Conservation (phyloP, 2,329 filamentous ascomycete species). For the Geoglossum cookeanum region DNA sequence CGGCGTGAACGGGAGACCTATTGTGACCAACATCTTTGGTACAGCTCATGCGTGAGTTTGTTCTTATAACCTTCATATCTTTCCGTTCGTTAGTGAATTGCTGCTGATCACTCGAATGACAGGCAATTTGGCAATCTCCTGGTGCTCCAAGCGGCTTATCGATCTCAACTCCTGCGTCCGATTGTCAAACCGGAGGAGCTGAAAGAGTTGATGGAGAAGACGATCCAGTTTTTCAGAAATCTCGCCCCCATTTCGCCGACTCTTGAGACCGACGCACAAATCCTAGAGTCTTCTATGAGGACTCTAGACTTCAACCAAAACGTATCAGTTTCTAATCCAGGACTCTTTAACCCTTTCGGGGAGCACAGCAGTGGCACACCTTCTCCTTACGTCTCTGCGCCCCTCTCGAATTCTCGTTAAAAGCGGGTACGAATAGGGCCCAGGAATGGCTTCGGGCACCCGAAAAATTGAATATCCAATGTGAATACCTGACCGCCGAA, state of each 20-base stretch:
- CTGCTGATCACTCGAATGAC: constrained; percentile 11
- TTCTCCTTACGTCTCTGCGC: no score
- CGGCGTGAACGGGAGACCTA: constrained; percentile 43
- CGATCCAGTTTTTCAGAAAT: constrained; percentile 55
- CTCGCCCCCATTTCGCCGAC: constrained; percentile 57
- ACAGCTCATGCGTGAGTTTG: constrained; percentile 80
- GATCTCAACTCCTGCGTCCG: constrained; percentile 39
- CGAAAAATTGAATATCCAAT: no score
- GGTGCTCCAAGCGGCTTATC: constrained; percentile 67
- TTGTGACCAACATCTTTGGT: constrained; percentile 92
- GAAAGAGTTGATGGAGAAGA: constrained; percentile 44
- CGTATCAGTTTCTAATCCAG: no score
- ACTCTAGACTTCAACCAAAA: constrained; percentile 13
- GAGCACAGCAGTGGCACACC: no score
- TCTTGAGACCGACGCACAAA: constrained; percentile 52
- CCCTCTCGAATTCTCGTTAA: no score
- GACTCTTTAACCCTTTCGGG: no score
- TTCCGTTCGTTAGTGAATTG: constrained; percentile 11
- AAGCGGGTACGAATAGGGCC: no score
- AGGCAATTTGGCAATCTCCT: constrained; percentile 96
- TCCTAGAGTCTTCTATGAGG: constrained; percentile 31
- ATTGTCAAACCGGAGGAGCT: constrained; percentile 39
- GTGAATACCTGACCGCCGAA: no score
- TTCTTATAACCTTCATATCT: constrained; percentile 1
- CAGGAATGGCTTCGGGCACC: no score